Evolutionary conservation across 192 early-diverging fungal genomes (phyloP).

Genomic region (Backusella liffmaniae): DNA sequence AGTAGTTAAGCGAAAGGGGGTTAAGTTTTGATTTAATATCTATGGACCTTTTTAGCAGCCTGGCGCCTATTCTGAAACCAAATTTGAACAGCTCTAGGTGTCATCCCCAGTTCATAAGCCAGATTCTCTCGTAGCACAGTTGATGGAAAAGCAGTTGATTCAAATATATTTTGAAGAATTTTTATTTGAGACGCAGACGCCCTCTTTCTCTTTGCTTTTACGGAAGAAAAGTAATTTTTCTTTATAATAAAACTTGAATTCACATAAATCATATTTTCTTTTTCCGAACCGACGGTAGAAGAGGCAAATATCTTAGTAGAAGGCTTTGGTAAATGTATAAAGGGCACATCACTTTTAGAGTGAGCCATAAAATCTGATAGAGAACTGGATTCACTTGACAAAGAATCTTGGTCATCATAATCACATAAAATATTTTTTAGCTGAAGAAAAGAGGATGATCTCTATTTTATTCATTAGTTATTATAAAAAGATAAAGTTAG

Average conservation of each 20-base stretch:
- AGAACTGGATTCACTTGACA: background rate
- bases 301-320: background rate
- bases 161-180: slow-evolving; percentile 6
- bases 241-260: background rate
- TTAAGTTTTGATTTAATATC: background rate
- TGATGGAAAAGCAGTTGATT: slow-evolving; percentile 3
- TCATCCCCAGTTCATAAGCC: slow-evolving; percentile 64
- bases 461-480: background rate
- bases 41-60: slow-evolving; percentile 3
- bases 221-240: background rate
- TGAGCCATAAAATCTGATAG: background rate
- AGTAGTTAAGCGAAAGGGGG: background rate
- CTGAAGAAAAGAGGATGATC: background rate
- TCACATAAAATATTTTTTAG: background rate
- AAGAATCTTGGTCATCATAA: background rate
- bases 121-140: slow-evolving; percentile 4
- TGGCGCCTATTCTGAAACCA: slow-evolving; percentile 86
- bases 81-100: slow-evolving; percentile 71
- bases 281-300: background rate
- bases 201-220: slow-evolving; percentile 7
- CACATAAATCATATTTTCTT: background rate
- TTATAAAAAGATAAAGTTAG: background rate
- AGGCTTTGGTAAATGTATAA: background rate
- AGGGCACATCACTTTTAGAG: background rate
- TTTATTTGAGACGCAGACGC: background rate